Evolutionary conservation across 768 basidiomycete species (phyloP).

Genomic region (Termitomyces sp.): DNA sequence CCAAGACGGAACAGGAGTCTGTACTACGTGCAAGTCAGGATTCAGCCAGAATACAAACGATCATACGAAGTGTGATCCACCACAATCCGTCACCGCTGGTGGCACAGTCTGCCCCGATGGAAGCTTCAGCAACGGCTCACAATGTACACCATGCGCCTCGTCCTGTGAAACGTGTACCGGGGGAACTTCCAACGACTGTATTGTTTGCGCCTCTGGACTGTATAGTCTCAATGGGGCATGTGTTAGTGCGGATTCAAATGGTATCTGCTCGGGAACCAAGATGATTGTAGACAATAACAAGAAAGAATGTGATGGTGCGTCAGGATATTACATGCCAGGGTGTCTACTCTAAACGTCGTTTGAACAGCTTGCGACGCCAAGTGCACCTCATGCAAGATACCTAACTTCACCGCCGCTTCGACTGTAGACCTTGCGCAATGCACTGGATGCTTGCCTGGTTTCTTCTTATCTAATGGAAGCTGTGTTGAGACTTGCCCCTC

Average conservation of each 20-base stretch:
- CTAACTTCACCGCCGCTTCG: constrained; percentile 67
- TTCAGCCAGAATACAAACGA: constrained; percentile 64
- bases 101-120: constrained; percentile 62
- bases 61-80: constrained; percentile 58
- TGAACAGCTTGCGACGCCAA: constrained; percentile 66
- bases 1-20: constrained; percentile 59
- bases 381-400: constrained; percentile 74
- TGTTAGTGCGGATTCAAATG: constrained; percentile 57
- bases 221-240: constrained; percentile 65
- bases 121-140: constrained; percentile 50
- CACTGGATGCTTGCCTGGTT: constrained; percentile 76
- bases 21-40: constrained; percentile 64
- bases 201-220: constrained; percentile 57
- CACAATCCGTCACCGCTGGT: constrained; percentile 43
- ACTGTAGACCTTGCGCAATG: constrained; percentile 66
- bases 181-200: constrained; percentile 60
- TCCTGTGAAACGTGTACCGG: constrained; percentile 69
- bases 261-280: constrained; percentile 65
- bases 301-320: constrained; percentile 73
- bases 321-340: neutral
- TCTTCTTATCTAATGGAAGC: constrained; percentile 62
- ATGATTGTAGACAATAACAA: constrained; percentile 78
- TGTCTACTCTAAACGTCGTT: neutral
- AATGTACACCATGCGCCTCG: constrained; percentile 57
- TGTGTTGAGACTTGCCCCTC: constrained; percentile 72